phyloP scores from a whole-genome alignment of 345 rosid genomes.

The Isatis tinctoria region DNA sequence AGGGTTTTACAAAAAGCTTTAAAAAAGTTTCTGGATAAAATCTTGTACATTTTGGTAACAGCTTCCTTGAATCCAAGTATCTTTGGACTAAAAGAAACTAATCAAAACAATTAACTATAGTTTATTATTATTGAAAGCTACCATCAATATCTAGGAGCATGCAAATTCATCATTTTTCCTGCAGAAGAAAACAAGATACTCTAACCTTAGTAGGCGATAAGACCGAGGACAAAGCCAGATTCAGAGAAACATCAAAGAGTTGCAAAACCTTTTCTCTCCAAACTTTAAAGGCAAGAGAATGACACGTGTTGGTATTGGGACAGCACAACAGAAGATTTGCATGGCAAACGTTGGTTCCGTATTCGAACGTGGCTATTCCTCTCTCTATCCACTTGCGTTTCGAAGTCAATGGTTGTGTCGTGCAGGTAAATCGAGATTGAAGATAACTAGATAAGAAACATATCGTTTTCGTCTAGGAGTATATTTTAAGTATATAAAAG shows the following conservation, averaged over 20 bases:
- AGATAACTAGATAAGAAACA: neutral
- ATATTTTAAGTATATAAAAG: neutral
- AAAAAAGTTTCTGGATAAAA: neutral
- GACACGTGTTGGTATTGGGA: constrained; percentile 16
- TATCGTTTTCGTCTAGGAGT: neutral
- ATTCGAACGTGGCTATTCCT: constrained; percentile 2
- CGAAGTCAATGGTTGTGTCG: constrained; percentile 1
- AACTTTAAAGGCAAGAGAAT: neutral
- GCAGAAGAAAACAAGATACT: neutral
- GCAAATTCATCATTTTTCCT: neutral
- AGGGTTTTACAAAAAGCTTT: neutral
- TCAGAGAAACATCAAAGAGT: neutral
- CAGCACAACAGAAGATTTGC: neutral
- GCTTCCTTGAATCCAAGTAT: neutral
- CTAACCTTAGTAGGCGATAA: constrained; percentile 17
- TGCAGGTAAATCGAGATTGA: neutral
- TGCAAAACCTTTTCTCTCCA: neutral
- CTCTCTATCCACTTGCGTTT: constrained; percentile 2
- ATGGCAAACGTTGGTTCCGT: neutral
- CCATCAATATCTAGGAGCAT: neutral
- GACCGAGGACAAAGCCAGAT: neutral
- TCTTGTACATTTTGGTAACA: constrained; percentile 6
- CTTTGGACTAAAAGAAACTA: neutral
- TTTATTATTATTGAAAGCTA: neutral
- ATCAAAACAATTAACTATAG: neutral